Percentiles rank a stretch among this genome's conserved stretches.
These are phyloP conservation scores for Blastobotrys mokoenaii DNA, from an alignment of 805 yeast species.

Conservation along the genomic window DNA sequence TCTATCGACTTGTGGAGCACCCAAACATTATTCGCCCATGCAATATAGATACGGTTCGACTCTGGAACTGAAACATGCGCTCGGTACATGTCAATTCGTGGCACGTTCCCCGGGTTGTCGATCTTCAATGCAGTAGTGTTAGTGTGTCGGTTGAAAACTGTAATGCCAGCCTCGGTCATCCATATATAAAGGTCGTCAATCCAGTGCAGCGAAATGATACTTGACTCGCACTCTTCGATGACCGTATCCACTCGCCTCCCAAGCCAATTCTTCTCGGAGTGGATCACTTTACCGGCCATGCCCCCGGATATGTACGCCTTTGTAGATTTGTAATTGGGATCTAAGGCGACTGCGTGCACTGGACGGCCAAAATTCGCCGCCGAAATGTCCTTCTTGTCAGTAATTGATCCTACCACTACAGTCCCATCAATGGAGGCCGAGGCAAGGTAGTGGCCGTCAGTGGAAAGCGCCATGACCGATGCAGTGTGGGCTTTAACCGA, in stretches of 20 bases:
- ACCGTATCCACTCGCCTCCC: constrained; percentile 67
- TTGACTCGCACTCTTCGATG: constrained; percentile 44
- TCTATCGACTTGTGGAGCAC: constrained; percentile 40
- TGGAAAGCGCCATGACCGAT: constrained; percentile 62
- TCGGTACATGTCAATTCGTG: constrained; percentile 74
- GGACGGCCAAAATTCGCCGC: constrained; percentile 85
- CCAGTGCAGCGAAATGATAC: constrained; percentile 55
- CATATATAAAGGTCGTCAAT: constrained; percentile 64
- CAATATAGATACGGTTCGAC: constrained; percentile 57
- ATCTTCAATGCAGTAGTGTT: constrained; percentile 43
- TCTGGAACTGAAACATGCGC: constrained; percentile 68
- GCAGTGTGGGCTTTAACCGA: constrained; percentile 82
- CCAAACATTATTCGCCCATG: constrained; percentile 83
- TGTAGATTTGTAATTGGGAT: constrained; percentile 53
- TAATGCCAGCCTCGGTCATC: constrained; percentile 78
- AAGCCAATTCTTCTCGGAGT: constrained; percentile 78
- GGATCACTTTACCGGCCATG: constrained; percentile 70
- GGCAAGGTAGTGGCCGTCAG: constrained; percentile 69
- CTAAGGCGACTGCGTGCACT: constrained; percentile 76
- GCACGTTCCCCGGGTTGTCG: constrained; percentile 44
- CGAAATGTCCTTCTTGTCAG: constrained; percentile 51
- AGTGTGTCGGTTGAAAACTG: constrained; percentile 51
- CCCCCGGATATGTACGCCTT: constrained; percentile 81
- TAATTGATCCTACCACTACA: constrained; percentile 66
- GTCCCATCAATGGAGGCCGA: constrained; percentile 94